phyloP scores from a whole-genome alignment of 2,329 filamentous ascomycete genomes.

The Colletotrichum sp. region DNA sequence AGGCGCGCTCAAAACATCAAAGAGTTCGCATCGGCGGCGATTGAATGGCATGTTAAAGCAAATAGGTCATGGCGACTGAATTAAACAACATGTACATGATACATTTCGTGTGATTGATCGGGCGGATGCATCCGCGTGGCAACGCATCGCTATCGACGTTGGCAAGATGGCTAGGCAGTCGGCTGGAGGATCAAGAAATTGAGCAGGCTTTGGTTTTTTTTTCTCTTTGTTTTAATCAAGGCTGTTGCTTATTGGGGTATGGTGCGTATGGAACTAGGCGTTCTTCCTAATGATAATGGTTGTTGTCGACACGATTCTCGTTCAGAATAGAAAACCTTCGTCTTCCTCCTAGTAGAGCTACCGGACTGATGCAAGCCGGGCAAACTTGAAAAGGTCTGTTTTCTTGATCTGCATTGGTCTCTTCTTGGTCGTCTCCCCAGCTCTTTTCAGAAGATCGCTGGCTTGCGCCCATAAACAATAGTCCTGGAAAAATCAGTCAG shows the following conservation, averaged over 20 bases:
- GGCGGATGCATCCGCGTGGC: neutral
- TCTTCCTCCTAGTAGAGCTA: neutral
- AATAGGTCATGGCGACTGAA: neutral
- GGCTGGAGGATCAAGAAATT: too few species aligned
- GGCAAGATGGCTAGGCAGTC: neutral
- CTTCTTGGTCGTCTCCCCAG: rapidly evolving
- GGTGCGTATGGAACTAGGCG: neutral
- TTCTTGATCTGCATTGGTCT: neutral
- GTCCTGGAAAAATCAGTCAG: neutral
- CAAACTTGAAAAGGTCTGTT: rapidly evolving
- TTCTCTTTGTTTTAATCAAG: too few species aligned
- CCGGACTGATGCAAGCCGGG: neutral
- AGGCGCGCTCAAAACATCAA: neutral
- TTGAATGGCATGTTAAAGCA: neutral
- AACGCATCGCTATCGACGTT: neutral
- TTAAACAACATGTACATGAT: neutral
- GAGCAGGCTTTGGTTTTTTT: too few species aligned
- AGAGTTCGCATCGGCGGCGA: neutral
- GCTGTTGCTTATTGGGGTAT: neutral
- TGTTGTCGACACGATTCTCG: neutral
- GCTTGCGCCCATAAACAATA: neutral
- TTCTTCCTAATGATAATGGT: neutral
- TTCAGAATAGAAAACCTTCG: rapidly evolving
- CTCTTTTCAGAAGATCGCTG: neutral
- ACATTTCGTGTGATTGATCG: neutral